Percentiles rank a stretch among this genome's conserved stretches.
phyloP scores from a whole-genome alignment of 2,329 filamentous ascomycete genomes.

The Phialocephala sp. region DNA sequence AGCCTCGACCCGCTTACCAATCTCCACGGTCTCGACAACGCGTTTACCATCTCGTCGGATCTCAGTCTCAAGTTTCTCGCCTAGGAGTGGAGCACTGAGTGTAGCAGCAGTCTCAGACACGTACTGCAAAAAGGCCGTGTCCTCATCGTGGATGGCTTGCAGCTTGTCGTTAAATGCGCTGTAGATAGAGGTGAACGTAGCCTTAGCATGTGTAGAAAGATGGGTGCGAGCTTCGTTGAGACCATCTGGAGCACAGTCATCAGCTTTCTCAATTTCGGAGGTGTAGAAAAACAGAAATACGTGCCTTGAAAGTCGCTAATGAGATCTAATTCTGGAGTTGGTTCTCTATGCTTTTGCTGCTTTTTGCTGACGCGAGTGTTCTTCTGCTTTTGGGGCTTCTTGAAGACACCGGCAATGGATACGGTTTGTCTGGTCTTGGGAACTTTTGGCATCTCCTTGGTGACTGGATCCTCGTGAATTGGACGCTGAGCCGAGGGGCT shows the following conservation, averaged over 20 bases:
- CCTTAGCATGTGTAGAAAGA: slow-evolving; percentile 20
- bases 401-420: slow-evolving; percentile 35
- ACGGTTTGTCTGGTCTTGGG: slow-evolving; percentile 17
- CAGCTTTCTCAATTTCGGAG: not conserved
- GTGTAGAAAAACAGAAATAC: not conserved
- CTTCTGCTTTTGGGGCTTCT: slow-evolving; percentile 25
- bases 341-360: slow-evolving; percentile 19
- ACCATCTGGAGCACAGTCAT: slow-evolving; percentile 29
- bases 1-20: slow-evolving; percentile 34
- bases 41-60: slow-evolving; percentile 28
- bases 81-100: slow-evolving; percentile 30
- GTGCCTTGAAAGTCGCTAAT: slow-evolving; percentile 28
- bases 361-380: slow-evolving; percentile 22
- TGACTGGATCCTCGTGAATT: not conserved
- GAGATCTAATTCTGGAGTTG: slow-evolving; percentile 24
- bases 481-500: not conserved
- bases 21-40: slow-evolving; percentile 26
- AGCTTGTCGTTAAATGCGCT: slow-evolving; percentile 24
- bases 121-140: slow-evolving; percentile 29
- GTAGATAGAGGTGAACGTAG: slow-evolving; percentile 30
- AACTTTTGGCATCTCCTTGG: not conserved
- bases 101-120: slow-evolving; percentile 12
- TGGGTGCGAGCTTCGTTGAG: slow-evolving; percentile 30
- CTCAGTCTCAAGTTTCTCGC: slow-evolving; percentile 33
- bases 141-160: not conserved